Evolutionary conservation across 352 stramenopile species (phyloP).

Genomic region (Hyaloperonospora arabidopsidis): DNA sequence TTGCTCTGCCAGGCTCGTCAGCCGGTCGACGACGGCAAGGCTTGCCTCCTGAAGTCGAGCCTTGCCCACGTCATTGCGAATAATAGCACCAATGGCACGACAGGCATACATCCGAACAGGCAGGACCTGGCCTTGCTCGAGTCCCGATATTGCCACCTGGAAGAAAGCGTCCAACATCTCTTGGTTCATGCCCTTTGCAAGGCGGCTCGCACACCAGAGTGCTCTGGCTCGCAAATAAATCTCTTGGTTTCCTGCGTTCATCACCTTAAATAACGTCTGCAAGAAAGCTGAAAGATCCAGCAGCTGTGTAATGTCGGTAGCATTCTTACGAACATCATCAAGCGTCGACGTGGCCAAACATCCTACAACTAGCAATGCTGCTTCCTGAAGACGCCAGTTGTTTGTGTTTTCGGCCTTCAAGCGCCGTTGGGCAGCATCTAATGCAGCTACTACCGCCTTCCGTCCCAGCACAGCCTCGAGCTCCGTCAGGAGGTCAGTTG

Average conservation of each 20-base stretch:
- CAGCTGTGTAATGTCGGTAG: slow-evolving; percentile 35
- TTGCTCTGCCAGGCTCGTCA: slow-evolving; percentile 50
- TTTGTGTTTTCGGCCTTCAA: slow-evolving; percentile 36
- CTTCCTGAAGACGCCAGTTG: slow-evolving; percentile 72
- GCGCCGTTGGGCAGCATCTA: slow-evolving; percentile 58
- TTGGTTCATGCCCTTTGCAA: slow-evolving; percentile 58
- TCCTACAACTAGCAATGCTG: slow-evolving; percentile 61
- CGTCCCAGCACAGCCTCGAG: slow-evolving; percentile 56
- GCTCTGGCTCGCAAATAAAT: slow-evolving; percentile 73
- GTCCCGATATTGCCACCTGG: slow-evolving; percentile 60
- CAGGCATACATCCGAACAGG: slow-evolving; percentile 76
- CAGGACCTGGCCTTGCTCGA: slow-evolving; percentile 62
- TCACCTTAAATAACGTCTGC: slow-evolving; percentile 69
- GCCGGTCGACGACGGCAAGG: slow-evolving; percentile 43
- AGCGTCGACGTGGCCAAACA: slow-evolving; percentile 53
- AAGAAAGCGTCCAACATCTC: slow-evolving; percentile 70
- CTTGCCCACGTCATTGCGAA: slow-evolving; percentile 55
- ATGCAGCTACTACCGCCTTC: slow-evolving; percentile 44
- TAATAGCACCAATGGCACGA: slow-evolving; percentile 60
- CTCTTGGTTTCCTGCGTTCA: slow-evolving; percentile 54
- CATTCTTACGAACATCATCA: slow-evolving; percentile 46
- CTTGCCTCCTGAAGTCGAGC: slow-evolving; percentile 44
- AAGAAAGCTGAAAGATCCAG: slow-evolving; percentile 60
- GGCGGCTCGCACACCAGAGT: slow-evolving; percentile 72
- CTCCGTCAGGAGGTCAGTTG: slow-evolving; percentile 53